Evolutionary conservation across 73 alveolate species (phyloP), one percentile per base, ranked within the genome.

Genomic region (Paramecium bursaria): DNA sequence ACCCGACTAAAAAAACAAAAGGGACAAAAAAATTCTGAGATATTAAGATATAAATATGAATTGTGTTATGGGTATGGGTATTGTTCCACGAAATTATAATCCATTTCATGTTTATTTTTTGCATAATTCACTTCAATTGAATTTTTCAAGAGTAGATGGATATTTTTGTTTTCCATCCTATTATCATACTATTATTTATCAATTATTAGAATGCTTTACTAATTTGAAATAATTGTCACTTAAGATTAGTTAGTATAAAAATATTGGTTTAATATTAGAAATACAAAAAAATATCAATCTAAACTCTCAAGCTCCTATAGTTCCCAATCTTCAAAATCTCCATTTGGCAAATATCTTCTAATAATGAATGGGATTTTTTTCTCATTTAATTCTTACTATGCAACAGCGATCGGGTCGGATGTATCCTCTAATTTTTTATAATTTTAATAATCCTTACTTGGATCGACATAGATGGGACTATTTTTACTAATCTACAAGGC

Each of bases 301-400:
- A 79, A 44, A 21, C 75, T 35, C 30, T 79, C 89, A 13, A 79
- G 46, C 46, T 79, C 89, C 17, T 79, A 47, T 61, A 79, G 73
- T 53, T 61, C 89, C 99, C 99, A 96, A 89, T 95, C 99, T 75
- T 96, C 99, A 90, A 90, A 96, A 46, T 95, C 82, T 25, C 97
- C 97, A 92, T 96, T 97, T 25, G 99, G 99, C 60, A 94, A 86
- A 87, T 94, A 96, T 73, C 99, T 95, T 61, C 99, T 91, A 25
- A 96, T 92, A 27, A 95, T 94, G 86, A 95, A 96, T 11, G 99
- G 99, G 46, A 96, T 92, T 86, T 94, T 95, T 50, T 90, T 87
- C 48, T 86, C 98, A 61, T 80, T 85, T 48, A 97, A 92, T 88
- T 97, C 99, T 75, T 91, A 90, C 86, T 97, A 98, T 0, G 99